Base-by-base conservation (phyloP, 805 yeast genomes). In the Teunomyces cretensis region DNA sequence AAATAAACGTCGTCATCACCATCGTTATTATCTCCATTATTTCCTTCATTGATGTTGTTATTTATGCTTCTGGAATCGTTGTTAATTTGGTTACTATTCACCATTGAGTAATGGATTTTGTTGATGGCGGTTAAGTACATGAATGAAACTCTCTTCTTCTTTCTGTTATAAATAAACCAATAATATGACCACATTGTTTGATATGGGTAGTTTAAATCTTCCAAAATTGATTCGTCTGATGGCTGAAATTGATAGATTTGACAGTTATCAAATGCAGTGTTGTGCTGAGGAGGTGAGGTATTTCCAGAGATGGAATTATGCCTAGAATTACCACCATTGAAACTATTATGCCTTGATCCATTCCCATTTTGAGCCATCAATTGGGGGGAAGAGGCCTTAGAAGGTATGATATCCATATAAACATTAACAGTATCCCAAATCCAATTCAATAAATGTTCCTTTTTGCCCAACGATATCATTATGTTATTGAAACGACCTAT, bases 131-230 rank as follows among this genome's bases (percentile, higher is more conserved):
- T 82, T 50, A 94, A 68, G 55, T 88, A 87, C 13, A 94, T 62
- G 62, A 86, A 92, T 1, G 96, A 89, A 2, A 94, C 98, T 51
- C 98, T 79, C 68, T 92, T 92, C 68, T 86, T 80, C 58, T 88
- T 86, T 67, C 89, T 92, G 69, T 90, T 94, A 68, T 86, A 90
- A 37, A 92, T 81, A 63, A 94, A 94, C 85, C 95, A 92, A 78
- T 88, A 88, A 60, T 84, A 71, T 17, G 86, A 80, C 94, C 94
- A 88, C 70, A 72, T 64, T 2, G 75, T 68, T 53, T 72, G 76
- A 49, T 70, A 70, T 1, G 77, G 77, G 47, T 68, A 66, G 41
- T 68, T 68, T 43, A 72, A 54, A 46, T 86, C 94, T 56, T 84
- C 87, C 41, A 71, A 56, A 33, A 86, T 83, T 7, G 86, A 75